phyloP scores from a whole-genome alignment of 2,329 filamentous ascomycete species.

The Grosmannia serpens region DNA sequence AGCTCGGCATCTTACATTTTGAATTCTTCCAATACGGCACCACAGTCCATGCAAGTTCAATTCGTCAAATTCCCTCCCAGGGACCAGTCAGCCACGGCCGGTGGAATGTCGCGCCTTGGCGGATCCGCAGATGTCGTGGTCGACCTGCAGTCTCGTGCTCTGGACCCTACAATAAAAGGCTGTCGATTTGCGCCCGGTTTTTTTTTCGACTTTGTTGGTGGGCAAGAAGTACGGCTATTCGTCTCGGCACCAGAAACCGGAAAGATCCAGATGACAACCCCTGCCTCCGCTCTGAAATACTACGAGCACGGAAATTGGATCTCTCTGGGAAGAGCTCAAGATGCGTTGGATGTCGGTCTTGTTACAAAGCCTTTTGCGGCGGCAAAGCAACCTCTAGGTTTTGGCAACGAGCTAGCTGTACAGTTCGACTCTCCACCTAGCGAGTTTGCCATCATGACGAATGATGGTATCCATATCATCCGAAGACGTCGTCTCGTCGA shows the following conservation, averaged over 20 bases:
- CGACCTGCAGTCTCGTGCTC: slow-evolving; percentile 36
- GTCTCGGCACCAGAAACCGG: slow-evolving; percentile 81
- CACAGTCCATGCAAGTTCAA: slow-evolving; percentile 94
- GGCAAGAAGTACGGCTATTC: slow-evolving; percentile 46
- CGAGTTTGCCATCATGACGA: slow-evolving; percentile 86
- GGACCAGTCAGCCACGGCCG: slow-evolving; percentile 19
- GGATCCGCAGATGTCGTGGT: slow-evolving; percentile 27
- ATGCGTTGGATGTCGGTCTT: slow-evolving; percentile 67
- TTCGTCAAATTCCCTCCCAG: slow-evolving; percentile 87
- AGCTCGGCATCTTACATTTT: slow-evolving; percentile 59
- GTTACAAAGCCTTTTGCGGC: slow-evolving; percentile 64
- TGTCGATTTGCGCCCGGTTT: slow-evolving; percentile 72
- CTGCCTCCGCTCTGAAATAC: slow-evolving; percentile 45
- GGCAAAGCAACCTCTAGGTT: slow-evolving; percentile 57
- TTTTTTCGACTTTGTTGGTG: slow-evolving; percentile 67
- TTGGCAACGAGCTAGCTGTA: slow-evolving; percentile 91
- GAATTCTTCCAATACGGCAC: slow-evolving; percentile 50
- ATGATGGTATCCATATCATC: slow-evolving; percentile 78
- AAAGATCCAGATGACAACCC: slow-evolving; percentile 55
- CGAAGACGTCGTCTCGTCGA: slow-evolving; percentile 78
- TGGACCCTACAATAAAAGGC: slow-evolving; percentile 39
- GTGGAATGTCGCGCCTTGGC: slow-evolving; percentile 6
- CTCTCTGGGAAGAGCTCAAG: slow-evolving; percentile 50
- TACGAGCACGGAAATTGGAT: slow-evolving; percentile 75
- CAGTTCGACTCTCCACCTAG: slow-evolving; percentile 77